Evolutionary conservation across 495 filamentous ascomycete genomes (phyloP), one percentile per base, ranked within the genome.

Genomic region (Penicillium cataractarum): DNA sequence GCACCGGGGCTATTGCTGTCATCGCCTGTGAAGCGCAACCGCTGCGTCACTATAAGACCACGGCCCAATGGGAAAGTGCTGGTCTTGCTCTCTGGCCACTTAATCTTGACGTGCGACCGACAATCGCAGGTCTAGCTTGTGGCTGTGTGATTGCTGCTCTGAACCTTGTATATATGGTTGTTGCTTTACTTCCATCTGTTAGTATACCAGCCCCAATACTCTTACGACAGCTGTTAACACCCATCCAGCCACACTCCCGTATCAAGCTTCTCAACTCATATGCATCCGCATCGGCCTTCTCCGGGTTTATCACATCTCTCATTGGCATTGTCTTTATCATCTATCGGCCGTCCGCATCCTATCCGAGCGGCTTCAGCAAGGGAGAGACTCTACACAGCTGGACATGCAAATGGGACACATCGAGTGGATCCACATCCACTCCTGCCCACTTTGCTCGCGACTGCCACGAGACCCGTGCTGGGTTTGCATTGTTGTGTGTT

Each of bases 391-490:
- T 84, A 17, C 71, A 79, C 27, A 80, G 76, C 53, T 84, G 82
- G 82, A 82, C 82, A 6, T 84, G 82, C 70, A 83, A 82, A 63
- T 83, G 80, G 78, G 74, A 77, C 32, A 48, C 42, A 1, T 53
- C 54, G 3, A 66, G 57, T 10, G 58, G 57, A 10, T 49, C 32
- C 21, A 57, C 59, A 4, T 57, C 60, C 7, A 62, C 73, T 0
- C 80, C 82, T 0, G 55, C 63, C 2, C 63, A 75, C n/a, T 84
- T 84, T 57, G 58, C 65, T 9, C 72, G 80, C 2, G 79, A 83
- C 51, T 84, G 82, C 54, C 55, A 69, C 7, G 71, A 75, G 22
- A 80, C 66, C 4, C 71, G 66, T 19, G 81, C 76, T 5, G 77
- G 69, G 0, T 77, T 83, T 32, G 70, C 74, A 4, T 48, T 84